phyloP scores from a whole-genome alignment of 768 basidiomycete species.

The Calocybe gangraenosa region DNA sequence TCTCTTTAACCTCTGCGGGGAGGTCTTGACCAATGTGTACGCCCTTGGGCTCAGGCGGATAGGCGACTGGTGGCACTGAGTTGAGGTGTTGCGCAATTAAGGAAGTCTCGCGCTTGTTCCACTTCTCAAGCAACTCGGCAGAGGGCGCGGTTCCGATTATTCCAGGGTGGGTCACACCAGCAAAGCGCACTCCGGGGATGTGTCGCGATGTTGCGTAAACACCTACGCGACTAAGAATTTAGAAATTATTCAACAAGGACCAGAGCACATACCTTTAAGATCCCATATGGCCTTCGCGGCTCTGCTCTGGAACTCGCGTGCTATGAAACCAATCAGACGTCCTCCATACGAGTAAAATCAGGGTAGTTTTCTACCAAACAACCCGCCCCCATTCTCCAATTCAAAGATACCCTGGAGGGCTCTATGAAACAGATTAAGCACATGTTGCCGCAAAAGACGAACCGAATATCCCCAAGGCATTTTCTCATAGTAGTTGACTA shows the following conservation, averaged over 20 bases:
- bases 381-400: slow-evolving; percentile 65
- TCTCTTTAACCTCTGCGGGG: slow-evolving; percentile 36
- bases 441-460: slow-evolving; percentile 10
- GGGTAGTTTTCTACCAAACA: slow-evolving; percentile 48
- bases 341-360: background rate
- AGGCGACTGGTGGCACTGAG: slow-evolving; percentile 62
- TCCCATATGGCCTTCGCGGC: slow-evolving; percentile 84
- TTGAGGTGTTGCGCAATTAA: slow-evolving; percentile 51
- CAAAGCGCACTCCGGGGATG: slow-evolving; percentile 76
- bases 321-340: slow-evolving; percentile 22
- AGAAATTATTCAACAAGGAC: background rate
- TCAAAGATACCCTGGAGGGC: slow-evolving; percentile 67
- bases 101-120: slow-evolving; percentile 69
- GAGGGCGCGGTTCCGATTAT: slow-evolving; percentile 77
- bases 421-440: background rate
- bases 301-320: slow-evolving; percentile 62
- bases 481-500: slow-evolving; percentile 64
- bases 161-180: slow-evolving; percentile 74
- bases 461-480: slow-evolving; percentile 84
- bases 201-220: slow-evolving; percentile 72
- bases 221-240: slow-evolving; percentile 30
- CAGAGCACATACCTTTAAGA: slow-evolving; percentile 44
- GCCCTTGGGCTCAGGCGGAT: slow-evolving; percentile 53
- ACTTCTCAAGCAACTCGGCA: slow-evolving; percentile 63
- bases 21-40: slow-evolving; percentile 71